Evolutionary conservation across 345 rosid genomes (phyloP).

Genomic region (Anacardium occidentale): DNA sequence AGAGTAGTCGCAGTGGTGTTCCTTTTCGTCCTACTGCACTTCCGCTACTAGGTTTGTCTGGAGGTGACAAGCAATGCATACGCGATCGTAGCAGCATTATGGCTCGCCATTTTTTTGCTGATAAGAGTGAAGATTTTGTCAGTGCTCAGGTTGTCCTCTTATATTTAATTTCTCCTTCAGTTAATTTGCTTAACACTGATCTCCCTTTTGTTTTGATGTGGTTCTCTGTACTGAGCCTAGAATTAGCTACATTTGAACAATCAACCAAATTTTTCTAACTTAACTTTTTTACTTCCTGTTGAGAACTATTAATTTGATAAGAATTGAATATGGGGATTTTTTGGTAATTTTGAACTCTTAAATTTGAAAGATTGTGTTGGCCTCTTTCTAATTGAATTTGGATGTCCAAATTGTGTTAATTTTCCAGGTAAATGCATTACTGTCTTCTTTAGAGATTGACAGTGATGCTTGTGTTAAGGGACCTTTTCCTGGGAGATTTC

Average conservation of each 20-base stretch:
- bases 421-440: slow-evolving; percentile 77
- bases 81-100: slow-evolving; percentile 97
- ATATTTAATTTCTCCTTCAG: slow-evolving; percentile 7
- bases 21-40: slow-evolving; percentile 86
- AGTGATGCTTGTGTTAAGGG: slow-evolving; percentile 65
- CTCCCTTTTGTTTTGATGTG: not conserved
- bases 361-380: not conserved
- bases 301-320: not conserved
- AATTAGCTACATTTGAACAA: not conserved
- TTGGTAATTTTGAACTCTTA: not conserved
- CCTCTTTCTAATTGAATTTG: not conserved
- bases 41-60: slow-evolving; percentile 81
- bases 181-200: not conserved
- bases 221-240: not conserved
- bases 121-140: slow-evolving; percentile 85
- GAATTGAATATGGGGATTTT: not conserved
- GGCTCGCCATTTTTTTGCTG: slow-evolving; percentile 94
- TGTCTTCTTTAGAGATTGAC: slow-evolving; percentile 92
- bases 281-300: too few species aligned
- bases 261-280: not conserved
- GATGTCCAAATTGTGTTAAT: slow-evolving; percentile 9
- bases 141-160: slow-evolving; percentile 66
- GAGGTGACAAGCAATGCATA: slow-evolving; percentile 91
- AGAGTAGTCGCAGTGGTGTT: slow-evolving; percentile 74
- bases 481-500: slow-evolving; percentile 70